phyloP scores from a whole-genome alignment of 1,139 yeast species.

The Pichia sp. region DNA sequence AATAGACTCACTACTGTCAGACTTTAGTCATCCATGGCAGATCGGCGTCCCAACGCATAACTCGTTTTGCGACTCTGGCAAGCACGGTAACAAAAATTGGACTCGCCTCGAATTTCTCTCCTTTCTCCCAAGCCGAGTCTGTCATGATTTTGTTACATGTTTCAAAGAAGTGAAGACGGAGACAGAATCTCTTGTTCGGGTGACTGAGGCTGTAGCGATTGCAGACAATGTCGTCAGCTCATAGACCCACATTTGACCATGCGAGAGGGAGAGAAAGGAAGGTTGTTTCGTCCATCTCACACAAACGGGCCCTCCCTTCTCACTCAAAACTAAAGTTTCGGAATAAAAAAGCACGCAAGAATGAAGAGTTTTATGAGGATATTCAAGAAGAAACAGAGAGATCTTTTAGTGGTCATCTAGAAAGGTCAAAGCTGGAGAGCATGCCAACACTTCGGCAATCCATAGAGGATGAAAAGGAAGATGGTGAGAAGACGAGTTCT shows the following conservation, averaged over 20 bases:
- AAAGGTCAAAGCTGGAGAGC: neutral
- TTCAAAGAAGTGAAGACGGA: neutral
- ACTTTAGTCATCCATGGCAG: no score
- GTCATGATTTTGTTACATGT: neutral
- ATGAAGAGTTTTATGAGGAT: constrained; percentile 28
- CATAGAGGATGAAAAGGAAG: constrained; percentile 19
- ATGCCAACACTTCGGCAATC: no score
- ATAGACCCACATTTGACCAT: constrained; percentile 84
- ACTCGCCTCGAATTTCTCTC: neutral
- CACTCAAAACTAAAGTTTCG: constrained; percentile 66
- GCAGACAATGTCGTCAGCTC: constrained; percentile 75
- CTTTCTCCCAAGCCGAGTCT: neutral
- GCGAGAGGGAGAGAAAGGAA: constrained; percentile 62
- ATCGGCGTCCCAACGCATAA: neutral
- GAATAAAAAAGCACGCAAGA: constrained; percentile 34
- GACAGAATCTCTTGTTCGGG: no score
- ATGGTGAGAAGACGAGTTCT: no score
- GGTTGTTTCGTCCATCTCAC: constrained; percentile 47
- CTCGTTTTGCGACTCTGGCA: neutral
- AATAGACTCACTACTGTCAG: no score
- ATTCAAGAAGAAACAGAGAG: constrained; percentile 19
- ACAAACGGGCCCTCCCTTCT: constrained; percentile 67
- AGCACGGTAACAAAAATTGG: neutral
- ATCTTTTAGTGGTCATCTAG: neutral
- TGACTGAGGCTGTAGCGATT: neutral